Conservation (phyloP, 805 yeast species). For the Barnettozyma wickerhamii region DNA sequence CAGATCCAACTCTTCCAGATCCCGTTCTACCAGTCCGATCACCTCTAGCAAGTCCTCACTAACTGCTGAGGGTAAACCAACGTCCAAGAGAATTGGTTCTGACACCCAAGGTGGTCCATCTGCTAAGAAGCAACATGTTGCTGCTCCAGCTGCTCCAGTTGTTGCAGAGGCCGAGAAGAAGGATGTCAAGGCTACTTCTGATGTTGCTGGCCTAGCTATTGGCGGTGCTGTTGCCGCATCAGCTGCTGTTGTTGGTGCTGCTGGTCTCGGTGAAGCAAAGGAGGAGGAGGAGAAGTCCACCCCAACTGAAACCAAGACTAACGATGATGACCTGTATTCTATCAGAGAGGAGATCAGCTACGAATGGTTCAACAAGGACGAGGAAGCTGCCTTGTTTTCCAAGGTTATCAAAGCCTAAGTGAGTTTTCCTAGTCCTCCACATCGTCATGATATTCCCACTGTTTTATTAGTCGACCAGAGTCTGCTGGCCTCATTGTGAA, state of each 20-base stretch:
- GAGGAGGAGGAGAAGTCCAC: neutral
- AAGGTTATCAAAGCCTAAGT: slow-evolving; percentile 1
- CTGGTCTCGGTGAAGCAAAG: neutral
- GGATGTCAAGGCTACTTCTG: neutral
- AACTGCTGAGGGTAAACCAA: neutral
- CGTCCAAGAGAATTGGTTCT: neutral
- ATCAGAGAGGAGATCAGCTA: slow-evolving; percentile 21
- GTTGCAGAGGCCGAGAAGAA: slow-evolving; percentile 2
- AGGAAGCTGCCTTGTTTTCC: slow-evolving; percentile 7
- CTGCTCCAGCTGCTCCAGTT: slow-evolving; percentile 3
- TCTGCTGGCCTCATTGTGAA: too few relatives aligned
- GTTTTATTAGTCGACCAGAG: too few relatives aligned
- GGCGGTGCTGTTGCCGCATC: neutral
- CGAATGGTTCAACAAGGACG: slow-evolving; percentile 16
- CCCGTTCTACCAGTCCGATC: slow-evolving; percentile 5
- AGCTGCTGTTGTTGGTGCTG: neutral
- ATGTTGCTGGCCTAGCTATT: neutral
- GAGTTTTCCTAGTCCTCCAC: neutral
- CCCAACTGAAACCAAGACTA: neutral
- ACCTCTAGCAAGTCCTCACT: too few relatives aligned
- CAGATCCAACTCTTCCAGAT: slow-evolving; percentile 6
- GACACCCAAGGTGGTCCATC: neutral
- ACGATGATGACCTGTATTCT: slow-evolving; percentile 16
- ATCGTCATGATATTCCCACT: too few relatives aligned
- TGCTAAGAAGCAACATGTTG: neutral